Base-by-base conservation (phyloP, 352 stramenopile genomes). In the Phytophthora citrophthora region DNA sequence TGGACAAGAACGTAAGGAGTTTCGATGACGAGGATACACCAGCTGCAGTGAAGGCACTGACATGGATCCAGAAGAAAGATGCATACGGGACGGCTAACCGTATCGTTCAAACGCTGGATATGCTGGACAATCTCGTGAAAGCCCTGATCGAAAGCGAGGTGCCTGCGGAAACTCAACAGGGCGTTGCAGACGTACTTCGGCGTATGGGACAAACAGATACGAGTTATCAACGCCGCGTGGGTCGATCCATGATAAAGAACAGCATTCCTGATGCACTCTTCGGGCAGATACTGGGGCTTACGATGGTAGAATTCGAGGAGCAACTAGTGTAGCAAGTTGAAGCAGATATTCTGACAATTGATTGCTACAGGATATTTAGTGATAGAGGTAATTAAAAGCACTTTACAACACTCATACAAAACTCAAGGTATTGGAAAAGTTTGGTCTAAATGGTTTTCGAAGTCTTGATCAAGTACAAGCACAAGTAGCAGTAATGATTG, bases 21-120 rank as follows among this genome's bases (percentile, higher is more conserved):
- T 59, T 65, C 8, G 76, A 90, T 34, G 77, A 81, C 32, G 79
- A 89, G 40, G 69, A 85, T 12, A 81, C 65, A 16, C 39, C 80
- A 3, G 61, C 68, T 12, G 80, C 79, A 18, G 51, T 90, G 27
- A 65, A 71, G 13, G 77, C 64, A 13, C 54, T 89, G 20, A 23
- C 66, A 16, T 61, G 52, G 7, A 63, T 90, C 3, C 68, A 70
- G 32, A 39, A 63, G 41, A 55, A 51, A 27, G 53, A 78, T 1
- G 39, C 54, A 4, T 43, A 56, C 41, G 54, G 39, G 1, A 62
- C 55, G n/a, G 64, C 68, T 0, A 68, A 61, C n/a, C 56, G 75
- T 7, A 54, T 90, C 12, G 58, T 83, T 12, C 81, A 91, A 61
- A 79, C 74, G 5, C 59, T 91, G n/a, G 67, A 71, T 9, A 69